Conservation (phyloP, 495 filamentous ascomycete species). For the Aspergillus leporis region DNA sequence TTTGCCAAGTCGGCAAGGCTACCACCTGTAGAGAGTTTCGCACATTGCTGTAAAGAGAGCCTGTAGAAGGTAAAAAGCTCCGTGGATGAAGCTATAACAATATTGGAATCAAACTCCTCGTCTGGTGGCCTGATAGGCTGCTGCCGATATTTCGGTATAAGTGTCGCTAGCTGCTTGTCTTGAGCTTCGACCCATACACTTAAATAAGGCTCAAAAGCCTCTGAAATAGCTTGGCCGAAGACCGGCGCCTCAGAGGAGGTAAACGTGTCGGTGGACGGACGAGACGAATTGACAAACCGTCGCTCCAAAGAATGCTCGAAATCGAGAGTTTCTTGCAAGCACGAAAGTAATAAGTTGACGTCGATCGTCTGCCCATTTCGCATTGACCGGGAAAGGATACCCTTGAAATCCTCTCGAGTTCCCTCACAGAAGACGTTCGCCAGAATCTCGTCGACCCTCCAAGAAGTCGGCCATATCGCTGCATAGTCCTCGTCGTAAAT, state of each 20-base stretch:
- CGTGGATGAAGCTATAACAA: constrained; percentile 90
- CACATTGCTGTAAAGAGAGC: constrained; percentile 85
- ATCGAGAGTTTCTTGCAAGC: constrained; percentile 93
- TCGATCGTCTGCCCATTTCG: constrained; percentile 84
- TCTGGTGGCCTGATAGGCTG: constrained; percentile 79
- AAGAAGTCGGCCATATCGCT: constrained; percentile 79
- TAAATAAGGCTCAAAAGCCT: constrained; percentile 95
- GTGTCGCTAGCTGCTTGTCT: constrained; percentile 79
- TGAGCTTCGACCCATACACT: constrained; percentile 97
- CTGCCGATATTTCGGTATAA: constrained; percentile 87
- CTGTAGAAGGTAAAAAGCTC: constrained; percentile 98
- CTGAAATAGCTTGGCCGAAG: constrained; percentile 91
- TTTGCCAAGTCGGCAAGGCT: constrained; percentile 83
- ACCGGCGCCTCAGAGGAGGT: constrained; percentile 75
- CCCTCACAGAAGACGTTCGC: constrained; percentile 93
- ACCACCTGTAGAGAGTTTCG: constrained; percentile 88
- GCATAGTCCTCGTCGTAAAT: constrained; percentile 95
- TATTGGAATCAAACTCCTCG: constrained; percentile 88
- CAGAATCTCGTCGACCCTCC: constrained; percentile 89
- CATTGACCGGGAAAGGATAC: constrained; percentile 84
- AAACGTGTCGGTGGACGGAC: constrained; percentile 90
- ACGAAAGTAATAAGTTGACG: constrained; percentile 88
- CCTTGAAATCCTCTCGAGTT: constrained; percentile 92
- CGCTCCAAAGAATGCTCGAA: constrained; percentile 92
- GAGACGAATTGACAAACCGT: constrained; percentile 74